phyloP scores from a whole-genome alignment of 116 monocot genomes.

The Phalaenopsis hybrid region DNA sequence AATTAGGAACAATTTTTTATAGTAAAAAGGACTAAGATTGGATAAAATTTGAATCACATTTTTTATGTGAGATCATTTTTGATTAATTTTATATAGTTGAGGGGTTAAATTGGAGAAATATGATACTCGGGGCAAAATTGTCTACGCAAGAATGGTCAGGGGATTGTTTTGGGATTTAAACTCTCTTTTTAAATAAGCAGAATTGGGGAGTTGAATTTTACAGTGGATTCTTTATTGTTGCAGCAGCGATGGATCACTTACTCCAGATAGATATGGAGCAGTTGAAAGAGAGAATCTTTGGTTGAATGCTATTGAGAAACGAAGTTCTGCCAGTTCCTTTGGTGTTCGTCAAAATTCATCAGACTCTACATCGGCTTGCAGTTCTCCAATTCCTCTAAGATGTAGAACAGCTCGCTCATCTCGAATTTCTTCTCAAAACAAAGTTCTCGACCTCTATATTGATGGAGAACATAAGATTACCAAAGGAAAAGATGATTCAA shows the following conservation, averaged over 20 bases:
- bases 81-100: no score
- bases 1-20: no score
- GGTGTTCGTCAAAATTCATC: constrained; percentile 24
- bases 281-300: constrained; percentile 12
- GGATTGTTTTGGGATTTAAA: neutral
- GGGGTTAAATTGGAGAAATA: no score
- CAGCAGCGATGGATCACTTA: neutral
- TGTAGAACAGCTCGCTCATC: constrained; percentile 36
- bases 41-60: no score
- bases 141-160: no score
- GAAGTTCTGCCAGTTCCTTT: constrained; percentile 32
- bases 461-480: constrained; percentile 50
- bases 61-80: no score
- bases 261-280: constrained; percentile 23
- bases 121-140: no score
- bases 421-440: constrained; percentile 19
- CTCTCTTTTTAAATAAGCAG: neutral
- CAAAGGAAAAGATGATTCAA: constrained; percentile 10
- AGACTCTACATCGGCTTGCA: constrained; percentile 26
- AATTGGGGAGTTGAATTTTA: neutral
- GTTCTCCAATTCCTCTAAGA: constrained; percentile 42
- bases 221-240: neutral
- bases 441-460: constrained; percentile 52
- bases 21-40: no score
- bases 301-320: constrained; percentile 18